Conservation (phyloP, 495 filamentous ascomycete genomes). For the Ascodesmis nigricans region DNA sequence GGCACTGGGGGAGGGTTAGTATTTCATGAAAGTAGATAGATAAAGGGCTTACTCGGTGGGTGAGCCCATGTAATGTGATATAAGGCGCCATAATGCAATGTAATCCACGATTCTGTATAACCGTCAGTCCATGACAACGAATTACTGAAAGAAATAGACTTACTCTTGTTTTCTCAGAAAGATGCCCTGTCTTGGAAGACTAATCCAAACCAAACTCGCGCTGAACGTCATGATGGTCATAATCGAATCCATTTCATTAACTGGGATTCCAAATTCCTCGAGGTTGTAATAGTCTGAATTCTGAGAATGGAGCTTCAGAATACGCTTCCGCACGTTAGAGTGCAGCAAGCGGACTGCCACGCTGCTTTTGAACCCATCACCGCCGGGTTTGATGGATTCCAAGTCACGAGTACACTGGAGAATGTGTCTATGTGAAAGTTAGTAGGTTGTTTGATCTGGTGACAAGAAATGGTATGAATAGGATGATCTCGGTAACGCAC, state of each 20-base stretch:
- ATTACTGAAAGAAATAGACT: background rate
- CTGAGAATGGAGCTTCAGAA: constrained; percentile 33
- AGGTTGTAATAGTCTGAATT: constrained; percentile 42
- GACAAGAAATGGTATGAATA: background rate
- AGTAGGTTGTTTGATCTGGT: constrained; percentile 1
- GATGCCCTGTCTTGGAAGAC: constrained; percentile 51
- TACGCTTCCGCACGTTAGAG: constrained; percentile 43
- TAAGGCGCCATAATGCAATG: constrained; percentile 52
- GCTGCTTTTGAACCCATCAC: constrained; percentile 42
- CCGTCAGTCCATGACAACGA: background rate
- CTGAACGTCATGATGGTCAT: constrained; percentile 49
- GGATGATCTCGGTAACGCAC: constrained; percentile 5
- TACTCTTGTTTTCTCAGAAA: constrained; percentile 36
- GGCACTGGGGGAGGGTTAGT: constrained; percentile 8
- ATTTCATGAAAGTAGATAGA: too few species aligned
- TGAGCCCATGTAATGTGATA: constrained; percentile 48
- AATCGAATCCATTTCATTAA: constrained; percentile 55
- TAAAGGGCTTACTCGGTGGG: constrained; percentile 28
- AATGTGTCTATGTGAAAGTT: constrained; percentile 27
- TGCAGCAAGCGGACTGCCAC: constrained; percentile 58
- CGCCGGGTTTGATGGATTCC: constrained; percentile 43
- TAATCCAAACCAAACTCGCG: constrained; percentile 40
- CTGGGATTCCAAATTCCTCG: constrained; percentile 37
- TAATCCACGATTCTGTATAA: constrained; percentile 32
- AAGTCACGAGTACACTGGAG: constrained; percentile 44